phyloP scores from a whole-genome alignment of 768 basidiomycete genomes.

The Lactarius indigo region DNA sequence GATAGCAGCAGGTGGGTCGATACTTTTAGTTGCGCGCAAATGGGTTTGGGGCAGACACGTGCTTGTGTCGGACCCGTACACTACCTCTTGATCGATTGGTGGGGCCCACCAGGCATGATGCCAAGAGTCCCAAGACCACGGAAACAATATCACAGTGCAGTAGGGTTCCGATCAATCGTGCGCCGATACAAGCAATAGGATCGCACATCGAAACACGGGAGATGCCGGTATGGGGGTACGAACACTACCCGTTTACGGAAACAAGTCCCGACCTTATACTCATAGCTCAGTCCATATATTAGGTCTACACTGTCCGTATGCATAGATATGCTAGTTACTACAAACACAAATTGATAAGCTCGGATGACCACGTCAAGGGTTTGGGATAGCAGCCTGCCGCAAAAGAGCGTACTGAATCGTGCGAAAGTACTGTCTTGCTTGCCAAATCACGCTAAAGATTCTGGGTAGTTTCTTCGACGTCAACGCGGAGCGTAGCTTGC shows the following conservation, averaged over 20 bases:
- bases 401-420: conserved; percentile 8
- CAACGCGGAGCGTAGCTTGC: conserved; percentile 18
- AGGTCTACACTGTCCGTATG: neutral
- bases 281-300: too few relatives aligned
- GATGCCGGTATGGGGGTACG: neutral
- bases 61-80: neutral
- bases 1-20: neutral
- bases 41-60: neutral
- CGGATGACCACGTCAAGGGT: conserved; percentile 3
- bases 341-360: neutral
- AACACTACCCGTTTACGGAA: neutral
- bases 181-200: neutral
- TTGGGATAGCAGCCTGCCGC: conserved; percentile 3
- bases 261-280: neutral
- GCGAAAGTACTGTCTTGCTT: conserved; percentile 1
- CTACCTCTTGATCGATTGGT: neutral
- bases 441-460: neutral
- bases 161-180: neutral
- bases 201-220: neutral
- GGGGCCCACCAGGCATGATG: neutral
- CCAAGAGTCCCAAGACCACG: too few relatives aligned
- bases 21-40: neutral
- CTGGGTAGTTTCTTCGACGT: neutral
- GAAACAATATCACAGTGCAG: neutral
- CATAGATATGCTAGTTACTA: neutral